These are phyloP conservation scores for Septoria linicola DNA, from an alignment of 2,329 filamentous ascomycete species.

Conservation along the genomic window DNA sequence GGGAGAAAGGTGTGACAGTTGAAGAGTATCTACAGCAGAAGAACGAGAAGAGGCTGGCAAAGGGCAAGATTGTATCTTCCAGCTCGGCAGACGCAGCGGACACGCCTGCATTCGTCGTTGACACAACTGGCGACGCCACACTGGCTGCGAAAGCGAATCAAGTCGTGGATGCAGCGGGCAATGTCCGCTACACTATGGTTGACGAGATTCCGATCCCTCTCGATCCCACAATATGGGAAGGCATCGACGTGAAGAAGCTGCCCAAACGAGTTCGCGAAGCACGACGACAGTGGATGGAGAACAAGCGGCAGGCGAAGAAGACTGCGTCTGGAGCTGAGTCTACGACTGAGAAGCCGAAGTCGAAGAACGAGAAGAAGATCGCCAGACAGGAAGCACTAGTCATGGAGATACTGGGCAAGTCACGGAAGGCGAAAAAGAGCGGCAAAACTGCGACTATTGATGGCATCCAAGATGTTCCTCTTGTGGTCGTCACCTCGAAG, in stretches of 20 bases:
- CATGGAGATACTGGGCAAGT: slow-evolving; percentile 18
- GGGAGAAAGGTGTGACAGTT: slow-evolving; percentile 40
- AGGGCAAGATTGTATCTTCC: slow-evolving; percentile 5
- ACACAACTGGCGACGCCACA: slow-evolving; percentile 22
- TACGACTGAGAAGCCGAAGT: neutral
- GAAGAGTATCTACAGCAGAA: slow-evolving; percentile 35
- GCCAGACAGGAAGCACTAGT: slow-evolving; percentile 14
- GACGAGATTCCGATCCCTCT: slow-evolving; percentile 18
- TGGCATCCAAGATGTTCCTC: slow-evolving; percentile 17
- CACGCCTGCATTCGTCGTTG: slow-evolving; percentile 17
- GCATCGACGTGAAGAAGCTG: slow-evolving; percentile 19
- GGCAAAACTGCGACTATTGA: slow-evolving; percentile 14
- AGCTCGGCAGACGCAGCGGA: neutral
- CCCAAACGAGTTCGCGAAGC: slow-evolving; percentile 27
- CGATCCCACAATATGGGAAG: slow-evolving; percentile 27
- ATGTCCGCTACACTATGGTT: slow-evolving; percentile 16
- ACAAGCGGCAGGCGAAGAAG: slow-evolving; percentile 18
- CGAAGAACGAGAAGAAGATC: slow-evolving; percentile 12
- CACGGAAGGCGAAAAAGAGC: slow-evolving; percentile 9
- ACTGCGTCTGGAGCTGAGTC: neutral
- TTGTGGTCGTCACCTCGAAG: slow-evolving; percentile 13
- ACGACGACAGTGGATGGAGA: slow-evolving; percentile 23
- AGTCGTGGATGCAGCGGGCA: slow-evolving; percentile 22
- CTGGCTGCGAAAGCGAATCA: slow-evolving; percentile 3
- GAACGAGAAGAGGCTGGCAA: slow-evolving; percentile 26